Evolutionary conservation across 768 basidiomycete genomes (phyloP), one percentile per base, ranked within the genome.

Genomic region (Piloderma croceum): DNA sequence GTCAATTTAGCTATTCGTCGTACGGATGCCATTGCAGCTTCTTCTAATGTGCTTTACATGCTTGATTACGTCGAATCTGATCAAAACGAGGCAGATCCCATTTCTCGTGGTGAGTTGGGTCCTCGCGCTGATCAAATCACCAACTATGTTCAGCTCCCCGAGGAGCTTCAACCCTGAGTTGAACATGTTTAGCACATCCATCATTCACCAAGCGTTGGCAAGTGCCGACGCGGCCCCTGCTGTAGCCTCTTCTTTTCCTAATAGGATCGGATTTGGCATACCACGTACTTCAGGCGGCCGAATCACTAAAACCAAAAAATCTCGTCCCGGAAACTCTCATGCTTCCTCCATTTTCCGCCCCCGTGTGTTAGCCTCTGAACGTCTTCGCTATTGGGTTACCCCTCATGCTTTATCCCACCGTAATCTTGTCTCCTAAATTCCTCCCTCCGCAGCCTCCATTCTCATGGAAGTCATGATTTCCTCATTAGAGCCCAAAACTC

Each of bases 11-110:
- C 57, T 10, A 48, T 64, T 12, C 41, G 57, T 10, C 51, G 57
- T 11, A 29, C 52, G 6, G 23, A 27, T 1, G 22, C 32, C 11
- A 7, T 47, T 17, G 39, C 53, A 3, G 39, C 41, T 9, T 34
- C 50, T 1, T 41, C 40, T 5, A 54, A 57, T 24, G 49, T 65
- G 15, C 42, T 49, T 1, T 32, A 48, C 2, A 15, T 43, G 7
- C 27, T 60, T 2, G 18, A 34, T 11, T 61, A 62, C 36, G 40
- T 63, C 15, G 27, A 45, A 12, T 56, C 64, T 13, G 47, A 31
- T 3, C 36, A 33, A 6, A 64, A 65, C 41, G 56, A 41, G 2
- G 62, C 63, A 1, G 58, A 67, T 43, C 57, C 60, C 33, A 54
- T 63, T 34, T 64, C 58, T 15, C 57, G 55, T 24, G 55, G 56